Evolutionary conservation across 306 rosid species (phyloP).

Genomic region (Vachellia collinsii): DNA sequence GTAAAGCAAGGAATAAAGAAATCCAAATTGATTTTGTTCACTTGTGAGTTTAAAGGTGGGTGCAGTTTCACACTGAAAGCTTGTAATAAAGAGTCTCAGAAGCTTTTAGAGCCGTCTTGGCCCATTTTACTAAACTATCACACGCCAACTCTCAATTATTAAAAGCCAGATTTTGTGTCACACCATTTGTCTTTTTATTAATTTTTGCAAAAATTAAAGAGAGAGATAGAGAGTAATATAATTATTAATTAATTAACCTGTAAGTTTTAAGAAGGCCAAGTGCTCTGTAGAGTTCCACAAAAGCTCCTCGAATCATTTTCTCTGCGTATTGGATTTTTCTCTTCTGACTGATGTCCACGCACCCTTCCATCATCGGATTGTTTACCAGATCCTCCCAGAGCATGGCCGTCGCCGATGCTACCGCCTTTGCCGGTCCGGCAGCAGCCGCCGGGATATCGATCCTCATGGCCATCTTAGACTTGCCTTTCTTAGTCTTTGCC

Average conservation of each 20-base stretch:
- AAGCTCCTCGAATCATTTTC: constrained; percentile 82
- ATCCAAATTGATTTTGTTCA: neutral
- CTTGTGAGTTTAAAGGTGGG: neutral
- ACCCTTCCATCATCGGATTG: constrained; percentile 60
- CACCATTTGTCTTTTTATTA: neutral
- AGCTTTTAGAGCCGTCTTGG: neutral
- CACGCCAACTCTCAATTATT: neutral
- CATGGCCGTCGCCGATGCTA: constrained; percentile 59
- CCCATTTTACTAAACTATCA: neutral
- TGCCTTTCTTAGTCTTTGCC: constrained; percentile 67
- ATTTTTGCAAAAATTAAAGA: neutral
- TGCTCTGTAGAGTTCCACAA: constrained; percentile 76
- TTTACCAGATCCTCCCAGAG: constrained; percentile 85
- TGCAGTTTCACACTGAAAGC: neutral
- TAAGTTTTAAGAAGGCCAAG: constrained; percentile 73
- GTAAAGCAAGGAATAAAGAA: constrained; percentile 6
- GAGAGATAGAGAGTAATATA: neutral
- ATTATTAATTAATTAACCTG: constrained; percentile 51
- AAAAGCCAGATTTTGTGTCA: neutral
- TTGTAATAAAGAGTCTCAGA: neutral
- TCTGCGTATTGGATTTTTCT: constrained; percentile 78
- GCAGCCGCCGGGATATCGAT: constrained; percentile 60
- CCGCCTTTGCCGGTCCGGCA: constrained; percentile 48
- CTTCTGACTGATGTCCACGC: constrained; percentile 37
- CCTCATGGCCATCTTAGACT: constrained; percentile 69